Percentiles rank a stretch among this genome's conserved stretches.
These are phyloP conservation scores for Neurospora cerealis DNA, from an alignment of 495 filamentous ascomycete genomes.

Conservation along the genomic window DNA sequence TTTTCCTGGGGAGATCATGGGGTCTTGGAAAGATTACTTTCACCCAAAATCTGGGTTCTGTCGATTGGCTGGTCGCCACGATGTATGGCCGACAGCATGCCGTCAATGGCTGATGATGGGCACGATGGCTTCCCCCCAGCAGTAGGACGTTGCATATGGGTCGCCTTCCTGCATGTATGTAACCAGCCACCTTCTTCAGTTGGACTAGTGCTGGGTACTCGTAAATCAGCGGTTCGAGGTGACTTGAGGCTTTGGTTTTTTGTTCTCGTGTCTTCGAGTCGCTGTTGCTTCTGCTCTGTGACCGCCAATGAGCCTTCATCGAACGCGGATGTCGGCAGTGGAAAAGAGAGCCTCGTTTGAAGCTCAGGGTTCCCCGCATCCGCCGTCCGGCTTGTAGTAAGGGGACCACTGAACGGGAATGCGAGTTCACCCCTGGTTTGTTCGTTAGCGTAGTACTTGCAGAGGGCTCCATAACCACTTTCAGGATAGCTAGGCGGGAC, in stretches of 20 bases:
- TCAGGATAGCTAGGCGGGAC: background rate
- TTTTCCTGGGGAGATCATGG: background rate
- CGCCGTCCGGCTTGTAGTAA: background rate
- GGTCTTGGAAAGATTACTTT: background rate
- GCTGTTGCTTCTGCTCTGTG: background rate
- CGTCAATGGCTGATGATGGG: background rate
- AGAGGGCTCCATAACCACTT: background rate
- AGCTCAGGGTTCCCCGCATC: background rate
- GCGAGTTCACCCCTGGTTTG: background rate
- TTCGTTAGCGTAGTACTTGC: background rate
- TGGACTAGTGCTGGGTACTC: background rate
- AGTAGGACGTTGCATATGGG: background rate
- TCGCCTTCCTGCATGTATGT: background rate
- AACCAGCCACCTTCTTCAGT: background rate
- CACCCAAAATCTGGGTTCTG: background rate
- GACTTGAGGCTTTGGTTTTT: background rate
- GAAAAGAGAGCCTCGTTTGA: background rate
- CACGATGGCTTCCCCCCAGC: background rate
- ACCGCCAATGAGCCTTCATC: background rate
- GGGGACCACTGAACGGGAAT: background rate
- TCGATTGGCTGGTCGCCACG: background rate
- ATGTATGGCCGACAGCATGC: background rate
- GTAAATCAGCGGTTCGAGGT: background rate
- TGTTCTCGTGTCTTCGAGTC: background rate
- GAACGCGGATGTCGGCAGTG: background rate